These are phyloP conservation scores for Penstemon barbatus DNA, from an alignment of 257 asterid genomes.

Conservation along the genomic window DNA sequence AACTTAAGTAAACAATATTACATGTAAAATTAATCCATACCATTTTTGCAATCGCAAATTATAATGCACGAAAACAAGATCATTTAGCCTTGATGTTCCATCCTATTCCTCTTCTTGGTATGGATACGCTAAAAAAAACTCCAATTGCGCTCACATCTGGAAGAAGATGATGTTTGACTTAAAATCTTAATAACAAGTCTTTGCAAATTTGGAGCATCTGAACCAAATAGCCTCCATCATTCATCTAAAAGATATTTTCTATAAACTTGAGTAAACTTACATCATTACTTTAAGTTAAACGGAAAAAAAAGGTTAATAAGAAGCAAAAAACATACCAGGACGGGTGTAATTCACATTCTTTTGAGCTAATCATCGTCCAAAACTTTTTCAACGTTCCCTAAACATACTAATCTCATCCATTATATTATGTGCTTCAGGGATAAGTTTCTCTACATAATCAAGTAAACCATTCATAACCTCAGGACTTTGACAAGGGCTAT, in stretches of 20 bases:
- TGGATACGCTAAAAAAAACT: slow-evolving; percentile 14
- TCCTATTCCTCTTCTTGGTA: not conserved
- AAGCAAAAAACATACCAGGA: too few relatives aligned
- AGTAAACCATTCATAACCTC: not conserved
- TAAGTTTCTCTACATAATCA: not conserved
- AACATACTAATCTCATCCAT: not conserved
- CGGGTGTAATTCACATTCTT: not conserved
- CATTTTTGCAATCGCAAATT: slow-evolving; percentile 1
- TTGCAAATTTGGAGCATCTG: not conserved
- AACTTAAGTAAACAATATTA: not conserved
- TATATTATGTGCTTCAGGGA: too few relatives aligned
- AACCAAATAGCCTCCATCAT: slow-evolving; percentile 12
- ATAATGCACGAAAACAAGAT: slow-evolving; percentile 8
- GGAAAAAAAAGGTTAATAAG: not conserved
- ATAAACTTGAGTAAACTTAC: not conserved
- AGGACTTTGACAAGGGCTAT: not conserved
- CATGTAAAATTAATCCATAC: not conserved
- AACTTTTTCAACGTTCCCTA: not conserved
- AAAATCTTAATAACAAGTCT: slow-evolving; percentile 1
- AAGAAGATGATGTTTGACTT: slow-evolving; percentile 11
- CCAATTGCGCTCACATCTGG: slow-evolving; percentile 15
- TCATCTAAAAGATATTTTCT: not conserved
- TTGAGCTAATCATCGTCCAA: not conserved
- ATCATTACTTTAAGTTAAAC: too few relatives aligned
- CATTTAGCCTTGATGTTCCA: slow-evolving; percentile 13